Evolutionary conservation across 2,329 filamentous ascomycete genomes (phyloP).

Genomic region (Xylaria hypoxylon): DNA sequence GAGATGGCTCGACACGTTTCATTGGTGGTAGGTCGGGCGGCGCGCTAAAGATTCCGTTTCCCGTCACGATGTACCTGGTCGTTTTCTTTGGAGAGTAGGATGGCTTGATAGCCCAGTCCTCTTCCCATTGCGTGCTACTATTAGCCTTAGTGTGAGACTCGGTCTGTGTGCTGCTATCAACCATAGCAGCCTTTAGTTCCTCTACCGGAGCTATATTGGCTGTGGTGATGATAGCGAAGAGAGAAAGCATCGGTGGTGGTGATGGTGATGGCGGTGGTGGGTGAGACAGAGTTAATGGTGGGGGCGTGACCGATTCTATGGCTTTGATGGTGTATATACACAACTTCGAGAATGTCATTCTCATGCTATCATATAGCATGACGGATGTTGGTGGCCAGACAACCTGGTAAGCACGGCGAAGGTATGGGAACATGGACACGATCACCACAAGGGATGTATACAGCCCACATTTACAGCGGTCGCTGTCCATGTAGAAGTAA

Average conservation of each 20-base stretch:
- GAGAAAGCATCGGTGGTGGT: background rate
- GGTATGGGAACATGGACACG: background rate
- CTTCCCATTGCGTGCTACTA: conserved; percentile 15
- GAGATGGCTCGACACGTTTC: background rate
- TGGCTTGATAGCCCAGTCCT: background rate
- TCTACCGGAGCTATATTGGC: conserved; percentile 12
- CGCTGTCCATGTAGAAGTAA: conserved; percentile 16
- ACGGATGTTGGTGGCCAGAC: conserved; percentile 12
- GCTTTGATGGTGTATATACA: background rate
- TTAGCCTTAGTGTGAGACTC: background rate
- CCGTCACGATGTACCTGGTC: background rate
- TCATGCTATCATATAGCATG: background rate
- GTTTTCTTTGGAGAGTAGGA: background rate
- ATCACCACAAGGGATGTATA: conserved; percentile 12
- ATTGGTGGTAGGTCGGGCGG: background rate
- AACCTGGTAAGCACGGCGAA: conserved; percentile 5
- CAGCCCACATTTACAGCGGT: conserved; percentile 5
- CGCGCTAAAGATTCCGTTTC: background rate
- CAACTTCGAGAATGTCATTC: background rate
- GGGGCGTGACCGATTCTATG: background rate
- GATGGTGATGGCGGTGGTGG: background rate
- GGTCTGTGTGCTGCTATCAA: conserved; percentile 10
- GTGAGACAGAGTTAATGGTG: background rate
- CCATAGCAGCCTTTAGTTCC: background rate
- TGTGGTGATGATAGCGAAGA: conserved; percentile 11